Evolutionary conservation across 2,329 filamentous ascomycete genomes (phyloP).

Genomic region (Penicillium sp.): DNA sequence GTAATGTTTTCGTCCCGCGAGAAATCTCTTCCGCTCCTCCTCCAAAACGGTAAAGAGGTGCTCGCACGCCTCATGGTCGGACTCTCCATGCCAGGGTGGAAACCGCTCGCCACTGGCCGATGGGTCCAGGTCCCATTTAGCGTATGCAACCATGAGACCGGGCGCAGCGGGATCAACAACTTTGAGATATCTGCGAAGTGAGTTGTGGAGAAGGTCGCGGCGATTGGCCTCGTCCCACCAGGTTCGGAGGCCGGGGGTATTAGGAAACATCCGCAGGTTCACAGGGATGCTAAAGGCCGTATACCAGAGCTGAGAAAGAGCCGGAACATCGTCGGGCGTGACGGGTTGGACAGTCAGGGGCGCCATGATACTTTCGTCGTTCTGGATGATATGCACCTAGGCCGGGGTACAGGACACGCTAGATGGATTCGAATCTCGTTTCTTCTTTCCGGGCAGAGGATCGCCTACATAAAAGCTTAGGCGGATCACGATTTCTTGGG

Average conservation of each 20-base stretch:
- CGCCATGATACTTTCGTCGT: no score
- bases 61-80: slow-evolving; percentile 14
- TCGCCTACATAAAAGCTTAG: no score
- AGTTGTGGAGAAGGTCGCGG: slow-evolving; percentile 16
- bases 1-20: slow-evolving; percentile 20
- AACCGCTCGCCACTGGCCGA: slow-evolving; percentile 23
- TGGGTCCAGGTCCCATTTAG: slow-evolving; percentile 26
- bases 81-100: slow-evolving; percentile 26
- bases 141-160: slow-evolving; percentile 22
- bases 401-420: no score
- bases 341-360: slow-evolving; percentile 4
- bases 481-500: no score
- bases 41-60: slow-evolving; percentile 18
- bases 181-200: slow-evolving; percentile 3
- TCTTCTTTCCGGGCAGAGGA: no score
- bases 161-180: slow-evolving; percentile 6
- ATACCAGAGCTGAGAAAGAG: slow-evolving; percentile 24
- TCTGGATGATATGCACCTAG: no score
- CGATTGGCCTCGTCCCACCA: slow-evolving; percentile 25
- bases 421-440: no score
- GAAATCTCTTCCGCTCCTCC: slow-evolving; percentile 12
- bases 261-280: slow-evolving; percentile 23
- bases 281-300: slow-evolving; percentile 19
- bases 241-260: slow-evolving; percentile 24
- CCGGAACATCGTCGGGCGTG: slow-evolving; percentile 19